Percentiles rank a stretch among this genome's conserved stretches.
phyloP scores from a whole-genome alignment of 768 basidiomycete genomes.

The Suillus subaureus region DNA sequence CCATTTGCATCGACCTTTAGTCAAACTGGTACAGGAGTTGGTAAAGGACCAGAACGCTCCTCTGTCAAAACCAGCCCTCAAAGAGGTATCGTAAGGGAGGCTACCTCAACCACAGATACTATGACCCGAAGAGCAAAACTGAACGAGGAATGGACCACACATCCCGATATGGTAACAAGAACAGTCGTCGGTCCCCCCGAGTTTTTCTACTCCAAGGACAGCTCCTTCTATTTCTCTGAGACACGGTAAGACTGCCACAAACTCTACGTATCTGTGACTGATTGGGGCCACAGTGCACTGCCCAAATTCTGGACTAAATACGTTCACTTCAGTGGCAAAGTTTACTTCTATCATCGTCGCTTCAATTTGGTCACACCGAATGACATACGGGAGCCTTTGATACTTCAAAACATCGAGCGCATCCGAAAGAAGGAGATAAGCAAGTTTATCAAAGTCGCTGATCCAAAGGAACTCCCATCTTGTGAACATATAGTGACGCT shows the following conservation, averaged over 20 bases:
- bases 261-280: not conserved
- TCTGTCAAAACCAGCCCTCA: not conserved
- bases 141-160: not conserved
- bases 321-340: conserved; percentile 46
- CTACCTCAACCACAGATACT: not conserved
- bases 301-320: conserved; percentile 35
- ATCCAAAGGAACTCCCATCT: conserved; percentile 29
- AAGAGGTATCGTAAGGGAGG: not conserved
- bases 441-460: too few species aligned
- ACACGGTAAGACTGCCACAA: not conserved
- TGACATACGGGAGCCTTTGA: conserved; percentile 38
- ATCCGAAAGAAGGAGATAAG: conserved; percentile 6
- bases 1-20: not conserved
- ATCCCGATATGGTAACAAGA: not conserved
- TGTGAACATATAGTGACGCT: conserved; percentile 44
- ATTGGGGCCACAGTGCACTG: not conserved
- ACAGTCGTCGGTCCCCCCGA: not conserved
- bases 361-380: conserved; percentile 43
- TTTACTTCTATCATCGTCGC: conserved; percentile 42
- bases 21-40: not conserved
- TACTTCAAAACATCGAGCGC: conserved; percentile 36
- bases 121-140: not conserved
- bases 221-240: not conserved
- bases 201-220: conserved; percentile 1
- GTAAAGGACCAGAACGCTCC: not conserved